A percentile compares a stretch with the other conserved stretches of the same genome.
Evolutionary conservation across 2,329 filamentous ascomycete species (phyloP).

Genomic region (Leptographium galeiforme): DNA sequence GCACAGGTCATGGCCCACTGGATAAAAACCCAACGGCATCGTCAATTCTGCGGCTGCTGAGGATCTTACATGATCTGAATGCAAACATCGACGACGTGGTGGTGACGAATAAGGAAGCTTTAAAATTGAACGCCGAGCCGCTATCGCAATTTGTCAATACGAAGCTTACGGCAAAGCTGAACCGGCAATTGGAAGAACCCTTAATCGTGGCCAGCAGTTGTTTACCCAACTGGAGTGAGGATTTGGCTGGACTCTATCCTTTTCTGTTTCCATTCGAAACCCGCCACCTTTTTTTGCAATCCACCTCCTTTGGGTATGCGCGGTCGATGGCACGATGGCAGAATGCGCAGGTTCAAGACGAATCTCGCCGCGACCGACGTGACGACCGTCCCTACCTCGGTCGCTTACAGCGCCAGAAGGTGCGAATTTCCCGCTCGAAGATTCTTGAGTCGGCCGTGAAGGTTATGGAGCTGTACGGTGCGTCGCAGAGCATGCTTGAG

Average conservation of each 20-base stretch:
- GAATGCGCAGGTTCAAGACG: slow-evolving; percentile 71
- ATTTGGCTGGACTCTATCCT: slow-evolving; percentile 82
- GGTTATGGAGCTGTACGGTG: slow-evolving; percentile 96
- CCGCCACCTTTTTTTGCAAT: slow-evolving; percentile 89
- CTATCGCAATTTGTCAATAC: slow-evolving; percentile 95
- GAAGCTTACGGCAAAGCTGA: slow-evolving; percentile 93
- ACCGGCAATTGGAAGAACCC: slow-evolving; percentile 90
- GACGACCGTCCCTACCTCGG: slow-evolving; percentile 89
- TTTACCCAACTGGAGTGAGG: slow-evolving; percentile 89
- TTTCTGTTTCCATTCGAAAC: slow-evolving; percentile 98
- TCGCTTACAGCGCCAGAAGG: slow-evolving; percentile 86
- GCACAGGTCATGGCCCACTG: slow-evolving; percentile 57
- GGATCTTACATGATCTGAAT: slow-evolving; percentile 85
- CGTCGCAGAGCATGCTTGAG: slow-evolving; percentile 89
- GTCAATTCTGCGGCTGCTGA: slow-evolving; percentile 74
- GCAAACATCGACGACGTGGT: slow-evolving; percentile 86
- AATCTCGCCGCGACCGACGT: slow-evolving; percentile 67
- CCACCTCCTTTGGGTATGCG: slow-evolving; percentile 94
- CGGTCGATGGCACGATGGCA: slow-evolving; percentile 97
- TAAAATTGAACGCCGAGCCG: slow-evolving; percentile 66
- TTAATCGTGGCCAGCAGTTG: slow-evolving; percentile 95
- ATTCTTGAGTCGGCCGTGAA: slow-evolving; percentile 95
- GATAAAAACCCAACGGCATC: slow-evolving; percentile 73
- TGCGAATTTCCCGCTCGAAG: slow-evolving; percentile 88
- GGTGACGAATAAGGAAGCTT: slow-evolving; percentile 57